These are phyloP conservation scores for Fusarium tuaranense DNA, from an alignment of 2,329 filamentous ascomycete species.

Conservation along the genomic window DNA sequence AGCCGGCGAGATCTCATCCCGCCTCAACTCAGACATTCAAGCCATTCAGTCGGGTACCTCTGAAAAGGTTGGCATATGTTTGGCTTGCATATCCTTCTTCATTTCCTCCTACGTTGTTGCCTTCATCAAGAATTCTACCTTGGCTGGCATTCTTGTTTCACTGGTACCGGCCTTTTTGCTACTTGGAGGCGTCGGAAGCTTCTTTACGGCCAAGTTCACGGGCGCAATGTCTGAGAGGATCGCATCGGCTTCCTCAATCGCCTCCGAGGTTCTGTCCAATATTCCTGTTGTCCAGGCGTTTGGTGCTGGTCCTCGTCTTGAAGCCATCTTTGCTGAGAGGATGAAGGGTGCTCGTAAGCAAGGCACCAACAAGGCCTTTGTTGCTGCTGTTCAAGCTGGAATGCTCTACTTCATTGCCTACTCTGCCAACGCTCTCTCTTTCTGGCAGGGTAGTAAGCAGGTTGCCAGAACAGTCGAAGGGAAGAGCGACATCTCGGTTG, in stretches of 20 bases:
- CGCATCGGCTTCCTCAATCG: constrained; percentile 70
- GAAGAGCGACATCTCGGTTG: constrained; percentile 52
- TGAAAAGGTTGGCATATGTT: constrained; percentile 76
- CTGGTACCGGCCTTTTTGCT: constrained; percentile 72
- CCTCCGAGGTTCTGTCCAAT: constrained; percentile 70
- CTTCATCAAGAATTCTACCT: constrained; percentile 71
- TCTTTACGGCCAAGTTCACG: constrained; percentile 65
- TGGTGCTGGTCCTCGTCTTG: constrained; percentile 68
- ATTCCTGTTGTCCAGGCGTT: constrained; percentile 74
- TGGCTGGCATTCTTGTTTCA: constrained; percentile 74
- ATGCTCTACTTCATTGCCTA: constrained; percentile 76
- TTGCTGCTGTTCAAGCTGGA: constrained; percentile 69
- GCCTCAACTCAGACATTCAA: constrained; percentile 74
- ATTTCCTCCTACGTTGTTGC: constrained; percentile 75
- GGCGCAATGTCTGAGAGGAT: constrained; percentile 63
- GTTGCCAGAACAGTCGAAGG: constrained; percentile 55
- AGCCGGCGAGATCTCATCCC: constrained; percentile 71
- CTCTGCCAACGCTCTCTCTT: constrained; percentile 74
- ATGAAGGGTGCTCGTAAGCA: constrained; percentile 62
- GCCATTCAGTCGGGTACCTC: constrained; percentile 75
- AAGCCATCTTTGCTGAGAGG: constrained; percentile 67
- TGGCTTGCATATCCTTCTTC: constrained; percentile 74
- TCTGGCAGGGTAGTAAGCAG: constrained; percentile 73
- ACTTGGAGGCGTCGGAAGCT: constrained; percentile 67
- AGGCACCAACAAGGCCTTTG: constrained; percentile 68